A percentile compares a stretch with the other conserved stretches of the same genome.
phyloP scores from a whole-genome alignment of 371 early-diverging fungal genomes.

The Haplosporangium sp. region DNA sequence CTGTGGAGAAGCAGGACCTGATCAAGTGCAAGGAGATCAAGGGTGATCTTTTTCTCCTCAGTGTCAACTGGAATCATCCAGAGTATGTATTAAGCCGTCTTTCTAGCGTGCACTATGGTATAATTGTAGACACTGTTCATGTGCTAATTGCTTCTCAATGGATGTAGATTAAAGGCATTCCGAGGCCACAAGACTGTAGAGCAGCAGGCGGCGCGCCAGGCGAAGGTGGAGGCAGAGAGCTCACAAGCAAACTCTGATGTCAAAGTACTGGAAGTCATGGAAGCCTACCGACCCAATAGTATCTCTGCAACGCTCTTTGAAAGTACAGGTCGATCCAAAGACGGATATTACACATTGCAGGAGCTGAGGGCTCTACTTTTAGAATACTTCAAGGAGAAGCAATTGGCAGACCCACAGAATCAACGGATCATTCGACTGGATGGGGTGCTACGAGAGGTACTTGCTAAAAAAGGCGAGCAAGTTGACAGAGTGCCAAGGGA shows the following conservation, averaged over 20 bases:
- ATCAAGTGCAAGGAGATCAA: slow-evolving; percentile 77
- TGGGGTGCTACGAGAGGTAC: slow-evolving; percentile 19
- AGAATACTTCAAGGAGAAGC: slow-evolving; percentile 68
- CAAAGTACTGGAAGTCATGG: slow-evolving; percentile 58
- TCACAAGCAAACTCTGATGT: slow-evolving; percentile 11
- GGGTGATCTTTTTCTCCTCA: slow-evolving; percentile 68
- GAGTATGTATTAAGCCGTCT: slow-evolving; percentile 35
- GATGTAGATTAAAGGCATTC: slow-evolving; percentile 30
- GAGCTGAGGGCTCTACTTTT: slow-evolving; percentile 67
- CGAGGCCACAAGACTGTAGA: slow-evolving; percentile 51
- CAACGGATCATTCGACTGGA: slow-evolving; percentile 60
- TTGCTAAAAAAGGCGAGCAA: slow-evolving; percentile 40
- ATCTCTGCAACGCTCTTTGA: slow-evolving; percentile 62
- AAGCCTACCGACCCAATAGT: slow-evolving; percentile 66
- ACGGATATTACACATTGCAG: slow-evolving; percentile 64
- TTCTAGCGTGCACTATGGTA: too few species aligned
- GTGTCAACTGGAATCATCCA: slow-evolving; percentile 69
- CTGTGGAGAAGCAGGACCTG: slow-evolving; percentile 73
- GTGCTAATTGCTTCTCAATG: neutral
- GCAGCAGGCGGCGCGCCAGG: slow-evolving; percentile 32
- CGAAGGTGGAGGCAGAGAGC: slow-evolving; percentile 30
- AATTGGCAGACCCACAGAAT: slow-evolving; percentile 68
- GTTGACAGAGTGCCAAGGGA: slow-evolving; percentile 39
- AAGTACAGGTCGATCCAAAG: slow-evolving; percentile 62
- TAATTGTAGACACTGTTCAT: too few species aligned